Base-by-base conservation (phyloP, 768 basidiomycete genomes). In the Macrolepiota dolichaula region DNA sequence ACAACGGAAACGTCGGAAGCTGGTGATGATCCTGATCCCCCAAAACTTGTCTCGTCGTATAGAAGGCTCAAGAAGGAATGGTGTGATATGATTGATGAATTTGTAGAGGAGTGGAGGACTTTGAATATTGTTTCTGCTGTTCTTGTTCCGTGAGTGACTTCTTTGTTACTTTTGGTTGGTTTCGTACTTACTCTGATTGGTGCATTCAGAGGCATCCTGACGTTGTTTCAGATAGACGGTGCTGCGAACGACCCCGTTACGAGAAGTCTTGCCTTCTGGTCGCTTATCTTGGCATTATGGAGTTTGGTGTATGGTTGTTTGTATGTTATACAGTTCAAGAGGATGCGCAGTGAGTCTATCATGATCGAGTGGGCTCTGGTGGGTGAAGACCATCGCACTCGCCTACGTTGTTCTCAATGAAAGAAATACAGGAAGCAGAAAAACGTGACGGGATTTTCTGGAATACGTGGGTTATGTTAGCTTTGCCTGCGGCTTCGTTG, bases 401-500 rank as follows among this genome's bases (percentile, higher is more conserved):
- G n/a, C 17, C 25, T n/a, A 17, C 50, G 15, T 19, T 13, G 17
- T 15, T 17, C 29, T 25, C 35, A 10, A 15, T 4, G 1, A 11
- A 32, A 17, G 29, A 15, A 2, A 19, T 36, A 13, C 57, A 87
- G 84, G 86, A 88, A 67, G 80, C 85, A 10, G 79, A 81, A 37
- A 69, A 69, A 37, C 64, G 70, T 0, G 57, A 60, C 12, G 15
- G n/a, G 0, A 70, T 73, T 6, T 73, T 68, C 65, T 77, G 88
- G 88, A 89, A 89, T 62, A 81, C 85, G 4, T 87, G 86, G 85
- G 81, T 88, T 1, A 62, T 88, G 12, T 75, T 88, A 24, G 82
- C 86, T 0, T 77, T 85, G 74, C 86, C 86, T 0, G 81, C 78
- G 0, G 65, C 84, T 12, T 88, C 84, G 84, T 78, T 87, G 35